Base-by-base conservation (phyloP, 768 basidiomycete genomes). In the Pleurotus salmoneostramineus region DNA sequence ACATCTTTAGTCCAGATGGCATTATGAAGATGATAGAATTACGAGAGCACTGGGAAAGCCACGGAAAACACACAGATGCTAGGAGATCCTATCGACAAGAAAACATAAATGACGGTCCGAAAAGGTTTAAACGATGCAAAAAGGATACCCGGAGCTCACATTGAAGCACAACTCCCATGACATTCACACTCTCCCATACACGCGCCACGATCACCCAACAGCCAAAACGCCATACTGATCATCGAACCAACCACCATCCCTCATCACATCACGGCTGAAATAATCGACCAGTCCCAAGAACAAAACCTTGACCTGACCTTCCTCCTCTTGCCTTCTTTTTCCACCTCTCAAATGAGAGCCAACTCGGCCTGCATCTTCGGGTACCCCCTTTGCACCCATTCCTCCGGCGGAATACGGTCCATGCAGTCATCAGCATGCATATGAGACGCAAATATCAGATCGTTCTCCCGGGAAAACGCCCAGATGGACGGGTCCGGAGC, bases 381-480 rank as follows among this genome's bases (percentile, higher is more conserved):
- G 51, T 68, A 66, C 2, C 87, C 87, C 34, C 79, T 72, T 27
- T 64, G 61, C 56, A 88, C 73, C 87, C 86, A 88, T 58, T 84
- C 80, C 15, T 72, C 69, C 27, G 87, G 87, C 2, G 77, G 32
- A 34, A 60, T 47, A 15, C 61, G 56, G 27, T 60, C 60, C 10
- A 77, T 69, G 32, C 80, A 76, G 58, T 83, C 79, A 17, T 72
- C 69, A 10, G 58, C 65, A 5, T 66, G 62, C 7, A 59, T 58
- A 48, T 71, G 61, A 37, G 65, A 60, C 12, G 76, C 69, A 64
- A 87, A 83, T 32, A 87, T 57, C 33, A 80, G 68, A 66, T 88
- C 80, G 66, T 88, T 88, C 61, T 79, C 78, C 33, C 76, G 68
- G 17, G 77, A 75, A 66, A 88, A 89, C 17, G 77, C 83, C 87